Base-by-base conservation (phyloP, 331 rosid species). In the Quercus lobata region DNA sequence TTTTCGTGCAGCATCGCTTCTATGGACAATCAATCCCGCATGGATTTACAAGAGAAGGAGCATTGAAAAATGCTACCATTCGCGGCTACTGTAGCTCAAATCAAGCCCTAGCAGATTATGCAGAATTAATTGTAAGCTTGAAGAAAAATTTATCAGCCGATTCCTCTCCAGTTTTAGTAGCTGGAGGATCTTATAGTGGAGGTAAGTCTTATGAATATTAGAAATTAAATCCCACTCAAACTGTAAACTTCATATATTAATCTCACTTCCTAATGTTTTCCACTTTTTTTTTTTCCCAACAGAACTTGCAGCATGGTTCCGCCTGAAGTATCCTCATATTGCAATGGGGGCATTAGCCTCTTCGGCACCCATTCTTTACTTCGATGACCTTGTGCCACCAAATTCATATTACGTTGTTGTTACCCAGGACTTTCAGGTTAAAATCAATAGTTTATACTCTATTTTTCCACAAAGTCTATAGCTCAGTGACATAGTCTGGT, bases 331-430 rank as follows among this genome's bases (percentile, higher is more conserved):
- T 79, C 90, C 90, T 4, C 90, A 87, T 18, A 57, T 87, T 18
- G 82, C 90, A 4, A 54, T 84, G 2, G 90, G 86, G 61, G 90
- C 90, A 71, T 77, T 87, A 29, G 88, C 90, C 8, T 87, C 90
- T 7, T 87, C 90, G 3, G 88, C 90, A 61, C 88, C 90, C 24
- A 74, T 87, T 27, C 86, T 85, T 19, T 79, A 80, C 73, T 86
- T 84, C 18, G 74, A 82, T 17, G 73, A 72, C 73, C 83, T 86
- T 27, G 82, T 88, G 0, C 91, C 97, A 37, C 83, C 85, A 35
- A 62, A 86, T 56, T 89, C 77, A 62, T 92, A 86, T 84, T 80
- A 8, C 56, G 70, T 84, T 57, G 68, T 85, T 74, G 90, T 81
- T 71, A 35, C 87, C 27, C 85, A 77, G 71, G 91, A 89, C 65